Evolutionary conservation across 768 basidiomycete genomes (phyloP).

Genomic region (Rhizopogon salebrosus): DNA sequence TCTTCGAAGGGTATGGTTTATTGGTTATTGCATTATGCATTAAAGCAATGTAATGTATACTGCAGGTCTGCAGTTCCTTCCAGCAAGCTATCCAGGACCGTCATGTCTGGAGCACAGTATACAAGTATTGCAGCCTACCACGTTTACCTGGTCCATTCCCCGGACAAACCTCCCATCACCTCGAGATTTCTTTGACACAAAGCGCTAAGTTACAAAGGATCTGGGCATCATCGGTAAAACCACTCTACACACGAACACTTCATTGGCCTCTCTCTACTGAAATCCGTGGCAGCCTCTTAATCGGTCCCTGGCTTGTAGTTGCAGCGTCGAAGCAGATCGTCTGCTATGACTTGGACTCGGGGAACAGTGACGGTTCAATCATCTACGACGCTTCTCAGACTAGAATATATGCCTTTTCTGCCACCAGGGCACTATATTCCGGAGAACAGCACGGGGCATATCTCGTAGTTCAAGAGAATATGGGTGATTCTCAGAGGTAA

Average conservation of each 20-base stretch:
- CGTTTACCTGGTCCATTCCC: not conserved
- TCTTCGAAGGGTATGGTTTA: not conserved
- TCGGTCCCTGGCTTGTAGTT: not conserved
- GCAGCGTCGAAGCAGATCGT: not conserved
- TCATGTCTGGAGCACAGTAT: not conserved
- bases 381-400: not conserved
- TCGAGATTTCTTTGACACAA: not conserved
- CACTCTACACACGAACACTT: not conserved
- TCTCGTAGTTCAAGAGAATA: not conserved
- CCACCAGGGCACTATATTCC: too few relatives aligned
- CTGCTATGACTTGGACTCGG: not conserved
- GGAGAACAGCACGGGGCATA: not conserved
- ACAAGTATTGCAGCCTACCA: not conserved
- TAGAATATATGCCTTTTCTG: not conserved
- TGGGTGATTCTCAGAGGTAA: not conserved
- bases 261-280: not conserved
- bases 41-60: not conserved
- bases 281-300: not conserved
- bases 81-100: not conserved
- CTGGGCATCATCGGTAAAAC: not conserved
- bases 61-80: not conserved
- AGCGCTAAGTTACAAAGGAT: not conserved
- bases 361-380: not conserved
- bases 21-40: not conserved
- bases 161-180: too few relatives aligned